Percentiles rank a stretch among this genome's conserved stretches.
Evolutionary conservation across 305 asterid genomes (phyloP).

Genomic region (Solanum aculeatissimum): DNA sequence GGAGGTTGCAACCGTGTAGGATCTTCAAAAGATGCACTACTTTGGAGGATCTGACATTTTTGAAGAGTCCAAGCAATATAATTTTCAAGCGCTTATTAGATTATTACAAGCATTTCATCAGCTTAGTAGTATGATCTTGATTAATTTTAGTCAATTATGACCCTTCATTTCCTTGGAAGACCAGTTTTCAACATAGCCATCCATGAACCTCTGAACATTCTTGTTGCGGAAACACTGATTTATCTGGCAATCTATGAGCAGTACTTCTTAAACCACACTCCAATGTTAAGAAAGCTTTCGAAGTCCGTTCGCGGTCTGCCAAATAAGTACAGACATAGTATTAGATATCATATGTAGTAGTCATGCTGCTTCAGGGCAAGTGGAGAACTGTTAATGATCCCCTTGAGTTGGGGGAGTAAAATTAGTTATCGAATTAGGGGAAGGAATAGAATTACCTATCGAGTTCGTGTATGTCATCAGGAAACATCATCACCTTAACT

Average conservation of each 20-base stretch:
- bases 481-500: conserved; percentile 56
- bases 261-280: conserved; percentile 64
- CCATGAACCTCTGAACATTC: background rate
- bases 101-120: background rate
- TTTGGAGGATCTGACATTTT: background rate
- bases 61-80: background rate
- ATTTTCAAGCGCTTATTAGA: background rate
- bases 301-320: conserved; percentile 70
- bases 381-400: background rate
- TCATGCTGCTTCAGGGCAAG: background rate
- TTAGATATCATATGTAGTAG: background rate
- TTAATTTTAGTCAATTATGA: background rate
- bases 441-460: conserved; percentile 34
- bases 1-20: too few relatives aligned
- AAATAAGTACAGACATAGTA: background rate
- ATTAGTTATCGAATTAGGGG: background rate
- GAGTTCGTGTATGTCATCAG: conserved; percentile 51
- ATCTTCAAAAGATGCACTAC: too few relatives aligned
- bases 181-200: background rate
- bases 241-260: conserved; percentile 24
- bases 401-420: background rate
- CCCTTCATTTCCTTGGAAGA: background rate
- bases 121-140: background rate
- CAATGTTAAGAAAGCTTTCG: conserved; percentile 68
- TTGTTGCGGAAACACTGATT: background rate